Percentiles rank a stretch among this genome's conserved stretches.
Conservation (phyloP, 2,329 filamentous ascomycete species). For the Kalmusia sp. region DNA sequence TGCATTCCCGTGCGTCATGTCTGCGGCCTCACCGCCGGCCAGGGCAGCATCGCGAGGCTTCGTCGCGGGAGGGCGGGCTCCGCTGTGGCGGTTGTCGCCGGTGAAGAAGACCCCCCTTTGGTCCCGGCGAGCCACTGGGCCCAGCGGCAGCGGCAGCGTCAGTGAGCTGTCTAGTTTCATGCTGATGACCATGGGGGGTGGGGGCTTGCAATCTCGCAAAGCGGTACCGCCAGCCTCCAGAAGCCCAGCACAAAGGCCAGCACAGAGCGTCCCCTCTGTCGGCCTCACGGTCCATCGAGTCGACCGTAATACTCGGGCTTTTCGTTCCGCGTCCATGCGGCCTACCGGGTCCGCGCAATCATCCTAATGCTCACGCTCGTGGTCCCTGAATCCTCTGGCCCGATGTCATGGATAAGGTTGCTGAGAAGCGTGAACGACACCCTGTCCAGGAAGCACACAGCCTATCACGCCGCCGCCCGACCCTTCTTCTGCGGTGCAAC, state of each 20-base stretch:
- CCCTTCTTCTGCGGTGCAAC: conserved; percentile 31
- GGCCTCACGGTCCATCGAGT: not conserved
- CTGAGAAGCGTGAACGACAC: conserved; percentile 34
- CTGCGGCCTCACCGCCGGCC: conserved; percentile 28
- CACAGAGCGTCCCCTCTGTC: not conserved
- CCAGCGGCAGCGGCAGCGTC: conserved; percentile 7
- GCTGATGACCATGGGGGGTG: conserved; percentile 20
- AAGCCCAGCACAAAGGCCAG: not conserved
- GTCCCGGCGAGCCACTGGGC: not conserved
- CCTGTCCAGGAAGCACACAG: conserved; percentile 20
- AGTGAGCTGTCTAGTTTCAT: conserved; percentile 20
- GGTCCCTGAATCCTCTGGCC: conserved; percentile 41
- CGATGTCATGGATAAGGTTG: conserved; percentile 44
- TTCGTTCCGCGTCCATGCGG: conserved; percentile 27
- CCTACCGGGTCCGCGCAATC: conserved; percentile 23
- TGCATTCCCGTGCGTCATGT: conserved; percentile 19
- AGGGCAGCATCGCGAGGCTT: conserved; percentile 13
- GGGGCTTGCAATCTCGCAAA: conserved; percentile 8
- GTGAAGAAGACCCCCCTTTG: not conserved
- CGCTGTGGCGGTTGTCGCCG: conserved; percentile 2
- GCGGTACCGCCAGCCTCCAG: conserved; percentile 7
- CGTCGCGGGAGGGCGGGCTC: not conserved
- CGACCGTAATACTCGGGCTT: conserved; percentile 33
- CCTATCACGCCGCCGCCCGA: conserved; percentile 19
- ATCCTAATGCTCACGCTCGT: conserved; percentile 26